Evolutionary conservation across 371 early-diverging fungal genomes (phyloP).

Genomic region (Nematocida sp.): DNA sequence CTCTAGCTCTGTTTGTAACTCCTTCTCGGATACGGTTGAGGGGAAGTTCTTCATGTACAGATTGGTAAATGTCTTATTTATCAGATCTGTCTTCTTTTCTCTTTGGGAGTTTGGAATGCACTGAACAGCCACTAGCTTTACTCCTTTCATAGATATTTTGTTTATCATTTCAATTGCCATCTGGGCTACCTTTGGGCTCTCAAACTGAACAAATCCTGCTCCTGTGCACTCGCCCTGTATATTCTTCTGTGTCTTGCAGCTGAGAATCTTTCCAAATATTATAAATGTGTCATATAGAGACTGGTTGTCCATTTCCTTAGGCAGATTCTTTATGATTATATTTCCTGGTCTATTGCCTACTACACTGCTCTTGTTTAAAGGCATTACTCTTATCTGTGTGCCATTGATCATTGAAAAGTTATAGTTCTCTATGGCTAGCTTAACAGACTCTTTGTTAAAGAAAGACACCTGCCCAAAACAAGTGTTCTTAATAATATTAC

Average conservation of each 20-base stretch:
- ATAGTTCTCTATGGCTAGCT: constrained; percentile 52
- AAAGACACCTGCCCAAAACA: constrained; percentile 63
- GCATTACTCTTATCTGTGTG: constrained; percentile 56
- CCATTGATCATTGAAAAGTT: constrained; percentile 60
- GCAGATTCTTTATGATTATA: constrained; percentile 97
- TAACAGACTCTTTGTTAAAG: constrained; percentile 52
- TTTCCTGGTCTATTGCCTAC: constrained; percentile 69
- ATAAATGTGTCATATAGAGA: constrained; percentile 96
- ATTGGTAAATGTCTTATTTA: constrained; percentile 61
- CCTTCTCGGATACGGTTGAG: constrained; percentile 32
- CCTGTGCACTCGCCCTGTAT: constrained; percentile 59
- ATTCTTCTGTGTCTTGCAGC: constrained; percentile 90
- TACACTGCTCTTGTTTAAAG: constrained; percentile 42
- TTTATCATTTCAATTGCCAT: constrained; percentile 59
- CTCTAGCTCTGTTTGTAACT: constrained; percentile 47
- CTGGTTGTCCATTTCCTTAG: constrained; percentile 64
- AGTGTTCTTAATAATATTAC: not conserved
- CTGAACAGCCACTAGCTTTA: constrained; percentile 53
- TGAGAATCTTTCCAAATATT: constrained; percentile 89
- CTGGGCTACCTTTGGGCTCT: constrained; percentile 57
- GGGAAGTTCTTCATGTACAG: constrained; percentile 64
- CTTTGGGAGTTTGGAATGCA: constrained; percentile 47
- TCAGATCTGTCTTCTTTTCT: constrained; percentile 42
- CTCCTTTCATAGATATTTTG: constrained; percentile 49
- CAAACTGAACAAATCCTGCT: constrained; percentile 64